A percentile compares a stretch with the other conserved stretches of the same genome.
Evolutionary conservation across 2,329 filamentous ascomycete genomes (phyloP).

Genomic region (Furcasterigmium sp.): DNA sequence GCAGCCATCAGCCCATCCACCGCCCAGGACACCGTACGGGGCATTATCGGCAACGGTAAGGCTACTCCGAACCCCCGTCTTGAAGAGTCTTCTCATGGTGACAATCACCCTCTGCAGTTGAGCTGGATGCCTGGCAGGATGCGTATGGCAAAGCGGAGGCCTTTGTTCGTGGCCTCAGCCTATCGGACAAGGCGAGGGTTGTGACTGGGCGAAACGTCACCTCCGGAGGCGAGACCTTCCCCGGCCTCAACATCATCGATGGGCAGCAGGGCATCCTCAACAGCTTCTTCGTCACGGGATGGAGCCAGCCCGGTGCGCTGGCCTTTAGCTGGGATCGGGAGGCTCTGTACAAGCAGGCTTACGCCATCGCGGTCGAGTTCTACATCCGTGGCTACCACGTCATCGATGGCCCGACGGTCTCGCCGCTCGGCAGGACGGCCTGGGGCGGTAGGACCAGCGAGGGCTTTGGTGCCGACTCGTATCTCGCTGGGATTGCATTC

Average conservation of each 20-base stretch:
- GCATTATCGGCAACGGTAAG: no score
- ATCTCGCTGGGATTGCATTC: no score
- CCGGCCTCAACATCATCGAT: constrained; percentile 9
- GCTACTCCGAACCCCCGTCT: no score
- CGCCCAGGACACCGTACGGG: no score
- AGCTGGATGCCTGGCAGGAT: no score
- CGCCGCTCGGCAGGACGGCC: constrained; percentile 18
- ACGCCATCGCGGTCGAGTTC: constrained; percentile 12
- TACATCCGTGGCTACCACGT: constrained; percentile 12
- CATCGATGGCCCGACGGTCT: constrained; percentile 9
- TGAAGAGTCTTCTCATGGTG: no score
- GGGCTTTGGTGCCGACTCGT: constrained; percentile 17
- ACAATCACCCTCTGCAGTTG: no score
- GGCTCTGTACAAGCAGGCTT: constrained; percentile 10
- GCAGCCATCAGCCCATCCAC: no score
- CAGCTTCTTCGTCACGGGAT: constrained; percentile 14
- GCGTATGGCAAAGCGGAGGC: no score
- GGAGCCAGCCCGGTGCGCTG: constrained; percentile 11
- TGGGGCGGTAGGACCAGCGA: constrained; percentile 17
- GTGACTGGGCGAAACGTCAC: constrained; percentile 6
- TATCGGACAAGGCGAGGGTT: no score
- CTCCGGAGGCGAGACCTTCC: constrained; percentile 7
- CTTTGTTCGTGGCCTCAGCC: no score
- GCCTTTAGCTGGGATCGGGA: constrained; percentile 15
- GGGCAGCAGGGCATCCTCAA: constrained; percentile 13